Evolutionary conservation across 73 alveolate species (phyloP), one percentile per base, ranked within the genome.

Genomic region (Symbiodinium natans): DNA sequence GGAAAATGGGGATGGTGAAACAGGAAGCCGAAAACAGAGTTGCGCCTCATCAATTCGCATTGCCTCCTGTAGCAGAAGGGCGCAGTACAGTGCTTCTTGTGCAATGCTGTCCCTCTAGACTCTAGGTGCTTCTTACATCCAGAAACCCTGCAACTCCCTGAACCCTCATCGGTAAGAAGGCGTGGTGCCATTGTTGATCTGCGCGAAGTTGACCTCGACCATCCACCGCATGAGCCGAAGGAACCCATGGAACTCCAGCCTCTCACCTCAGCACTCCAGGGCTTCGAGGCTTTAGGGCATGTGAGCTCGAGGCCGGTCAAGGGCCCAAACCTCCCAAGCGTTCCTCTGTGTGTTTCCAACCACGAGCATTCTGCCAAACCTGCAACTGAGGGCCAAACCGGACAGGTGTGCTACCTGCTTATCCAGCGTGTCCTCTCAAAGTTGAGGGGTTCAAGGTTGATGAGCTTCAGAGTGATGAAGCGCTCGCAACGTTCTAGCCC

Each of bases 211-310:
- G 89, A 90, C 97, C 29, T 90, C 97, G 43, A 90, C 97, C 29
- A 90, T 90, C 97, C 97, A 90, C n/a, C 97, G 97, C 97, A 90
- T 90, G 73, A 90, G 80, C 34, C 88, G 87, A 34, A 90, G 46
- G 33, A 82, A 90, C 63, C 97, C 97, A 73, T 90, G 87, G 89
- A 90, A 90, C 34, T 71, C 88, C 43, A 68, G 54, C 31, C 59
- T 40, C 27, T 90, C 97, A 29, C 97, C 97, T 90, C 43, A 13
- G 54, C 7, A 21, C 19, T 23, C 25, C 39, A 29, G 38, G 80
- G 33, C 38, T 63, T 25, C 34, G 7, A 46, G 59, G 59, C 21
- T 46, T 46, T 46, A 46, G 59, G 59, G 59, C 6, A 46, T 46
- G n/a, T n/a, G n/a, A n/a, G n/a, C n/a, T n/a, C n/a, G n/a, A n/a